Base-by-base conservation (phyloP, 805 yeast genomes). In the Lipomyces chichibuensis region DNA sequence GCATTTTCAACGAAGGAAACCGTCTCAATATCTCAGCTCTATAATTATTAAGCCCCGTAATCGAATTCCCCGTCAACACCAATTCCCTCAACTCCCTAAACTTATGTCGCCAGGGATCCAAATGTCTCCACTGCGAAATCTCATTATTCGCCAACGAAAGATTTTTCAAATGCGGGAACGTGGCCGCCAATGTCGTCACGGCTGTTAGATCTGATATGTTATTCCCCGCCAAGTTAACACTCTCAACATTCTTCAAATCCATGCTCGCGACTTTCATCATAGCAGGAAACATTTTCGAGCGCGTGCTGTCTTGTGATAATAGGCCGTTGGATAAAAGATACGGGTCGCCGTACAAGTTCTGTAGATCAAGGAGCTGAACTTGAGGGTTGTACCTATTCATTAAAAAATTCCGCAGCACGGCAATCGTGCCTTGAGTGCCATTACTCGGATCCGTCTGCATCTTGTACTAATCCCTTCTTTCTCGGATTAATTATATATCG, bases 251-350 rank as follows among this genome's bases (percentile, higher is more conserved):
- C 46, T 51, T 46, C 25, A 72, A 2, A 8, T 54, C 53, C 66
- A 54, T 56, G 25, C 59, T 23, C 43, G 60, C 62, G 9, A 67
- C 56, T 59, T 61, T 65, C 71, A 69, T 86, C 71, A 95, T 79
- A 0, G 98, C 98, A 11, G 92, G 89, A 77, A 94, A 92, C 84
- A 92, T 88, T 77, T 94, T 95, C 7, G 72, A 64, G 29, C 66
- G 59, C 0, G 91, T 86, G 11, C 86, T 78, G 17, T 84, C 80
- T 3, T 87, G 79, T 17, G 85, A 84, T 69, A 92, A 87, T 62
- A 91, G 80, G 0, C 97, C 96, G 67, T 83, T 83, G 23, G 83
- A 79, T 13, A 77, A 79, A 53, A 94, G 80, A 11, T 78, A 81
- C 37, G 84, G 88, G 75, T 91, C 98, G 52, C 82, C 82, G 65